Conservation (phyloP, 1,284 basidiomycete genomes). For the Neolentinus lepideus region DNA sequence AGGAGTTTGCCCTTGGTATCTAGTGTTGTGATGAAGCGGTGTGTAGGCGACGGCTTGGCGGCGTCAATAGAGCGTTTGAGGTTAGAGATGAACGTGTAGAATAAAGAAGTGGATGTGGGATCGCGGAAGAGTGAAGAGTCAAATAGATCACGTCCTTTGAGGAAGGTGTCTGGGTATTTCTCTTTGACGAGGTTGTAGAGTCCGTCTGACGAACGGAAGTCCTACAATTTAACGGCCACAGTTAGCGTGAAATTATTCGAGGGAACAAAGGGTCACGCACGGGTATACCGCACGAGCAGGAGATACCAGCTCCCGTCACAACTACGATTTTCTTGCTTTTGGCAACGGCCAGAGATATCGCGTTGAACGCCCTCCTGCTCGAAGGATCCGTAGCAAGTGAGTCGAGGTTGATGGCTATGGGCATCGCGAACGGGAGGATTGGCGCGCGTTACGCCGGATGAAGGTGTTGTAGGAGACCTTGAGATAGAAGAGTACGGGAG, state of each 20-base stretch:
- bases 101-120: slow-evolving; percentile 79
- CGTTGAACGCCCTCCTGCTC: slow-evolving; percentile 49
- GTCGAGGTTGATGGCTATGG: slow-evolving; percentile 44
- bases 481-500: background rate
- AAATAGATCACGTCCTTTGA: slow-evolving; percentile 88
- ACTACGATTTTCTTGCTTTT: slow-evolving; percentile 83
- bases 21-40: slow-evolving; percentile 82
- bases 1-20: slow-evolving; percentile 81
- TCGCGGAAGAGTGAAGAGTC: slow-evolving; percentile 84
- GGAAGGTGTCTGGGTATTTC: slow-evolving; percentile 73
- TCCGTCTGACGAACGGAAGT: slow-evolving; percentile 86
- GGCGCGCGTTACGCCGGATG: too few relatives aligned
- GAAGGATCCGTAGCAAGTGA: slow-evolving; percentile 37
- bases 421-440: slow-evolving; percentile 1
- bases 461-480: too few relatives aligned
- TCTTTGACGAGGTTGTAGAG: slow-evolving; percentile 84
- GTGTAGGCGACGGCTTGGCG: slow-evolving; percentile 81
- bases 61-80: slow-evolving; percentile 78
- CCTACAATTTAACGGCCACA: slow-evolving; percentile 36
- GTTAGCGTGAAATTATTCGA: background rate
- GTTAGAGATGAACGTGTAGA: slow-evolving; percentile 92
- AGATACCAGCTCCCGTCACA: slow-evolving; percentile 89
- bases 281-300: slow-evolving; percentile 89
- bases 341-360: slow-evolving; percentile 69
- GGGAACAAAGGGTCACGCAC: slow-evolving; percentile 36